Conservation (phyloP, 495 filamentous ascomycete genomes). For the Penicillium fimorum region DNA sequence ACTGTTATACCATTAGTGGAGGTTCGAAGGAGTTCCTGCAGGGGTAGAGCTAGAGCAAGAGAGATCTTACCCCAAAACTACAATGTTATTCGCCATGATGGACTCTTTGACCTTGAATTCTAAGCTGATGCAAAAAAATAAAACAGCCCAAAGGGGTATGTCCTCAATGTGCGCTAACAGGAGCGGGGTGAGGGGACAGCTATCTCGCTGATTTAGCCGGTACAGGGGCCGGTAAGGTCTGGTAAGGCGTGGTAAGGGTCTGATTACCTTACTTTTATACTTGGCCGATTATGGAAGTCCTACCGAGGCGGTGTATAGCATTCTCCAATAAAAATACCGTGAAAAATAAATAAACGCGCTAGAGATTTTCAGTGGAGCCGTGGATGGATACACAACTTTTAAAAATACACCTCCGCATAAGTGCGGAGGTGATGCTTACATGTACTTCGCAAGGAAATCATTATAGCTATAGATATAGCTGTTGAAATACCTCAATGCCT, state of each 20-base stretch:
- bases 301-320: conserved; percentile 20
- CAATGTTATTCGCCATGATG: conserved; percentile 54
- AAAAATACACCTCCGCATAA: conserved; percentile 23
- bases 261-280: not conserved
- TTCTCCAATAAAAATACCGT: conserved; percentile 4
- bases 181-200: conserved; percentile 9
- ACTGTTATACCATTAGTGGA: conserved; percentile 45
- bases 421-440: conserved; percentile 8
- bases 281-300: not conserved
- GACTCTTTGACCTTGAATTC: not conserved
- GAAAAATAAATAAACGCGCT: conserved; percentile 14
- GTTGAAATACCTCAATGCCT: not conserved
- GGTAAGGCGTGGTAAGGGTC: conserved; percentile 1
- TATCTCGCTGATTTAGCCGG: conserved; percentile 3
- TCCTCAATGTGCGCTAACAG: not conserved
- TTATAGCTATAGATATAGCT: not conserved
- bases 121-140: not conserved
- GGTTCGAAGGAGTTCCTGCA: not conserved
- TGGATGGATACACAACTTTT: conserved; percentile 13
- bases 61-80: conserved; percentile 60
- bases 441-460: too few species aligned
- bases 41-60: not conserved
- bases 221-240: not conserved
- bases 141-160: not conserved
- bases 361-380: conserved; percentile 22